Percentiles rank a stretch among this genome's conserved stretches.
These are phyloP conservation scores for Peronosclerospora sorghi DNA, from an alignment of 352 stramenopile genomes.

Conservation along the genomic window DNA sequence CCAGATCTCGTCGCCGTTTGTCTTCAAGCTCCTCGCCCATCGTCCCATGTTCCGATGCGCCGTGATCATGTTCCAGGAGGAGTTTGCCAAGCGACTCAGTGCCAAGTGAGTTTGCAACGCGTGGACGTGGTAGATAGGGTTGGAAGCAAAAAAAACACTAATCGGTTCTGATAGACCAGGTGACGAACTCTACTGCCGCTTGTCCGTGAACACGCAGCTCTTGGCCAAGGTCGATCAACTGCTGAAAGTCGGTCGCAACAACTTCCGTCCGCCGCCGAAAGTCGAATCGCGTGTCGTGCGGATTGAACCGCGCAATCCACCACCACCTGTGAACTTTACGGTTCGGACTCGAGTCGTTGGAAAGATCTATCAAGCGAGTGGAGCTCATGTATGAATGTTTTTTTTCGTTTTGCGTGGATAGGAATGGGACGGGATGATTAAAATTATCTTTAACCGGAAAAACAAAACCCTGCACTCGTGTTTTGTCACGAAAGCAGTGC, in stretches of 20 bases:
- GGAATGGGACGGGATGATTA: conserved; percentile 99
- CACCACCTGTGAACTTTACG: conserved; percentile 98
- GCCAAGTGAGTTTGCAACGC: conserved; percentile 58
- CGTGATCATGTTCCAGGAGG: conserved; percentile 99
- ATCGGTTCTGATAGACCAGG: conserved; percentile 67
- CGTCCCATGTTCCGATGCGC: conserved; percentile 97
- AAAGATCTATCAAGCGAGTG: neutral
- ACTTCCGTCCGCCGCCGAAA: conserved; percentile 97
- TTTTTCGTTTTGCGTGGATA: conserved; percentile 5
- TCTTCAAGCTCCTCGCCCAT: conserved; percentile 98
- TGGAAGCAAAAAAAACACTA: too few relatives aligned
- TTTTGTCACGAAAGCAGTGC: conserved; percentile 94
- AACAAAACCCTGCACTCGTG: conserved; percentile 97
- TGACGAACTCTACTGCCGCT: conserved; percentile 95
- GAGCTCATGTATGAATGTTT: conserved; percentile 4
- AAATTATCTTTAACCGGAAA: conserved; percentile 99
- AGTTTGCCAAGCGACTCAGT: conserved; percentile 98
- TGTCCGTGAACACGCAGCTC: conserved; percentile 98
- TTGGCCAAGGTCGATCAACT: conserved; percentile 97
- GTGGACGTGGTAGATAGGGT: too few relatives aligned
- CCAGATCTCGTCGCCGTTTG: conserved; percentile 97
- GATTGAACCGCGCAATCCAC: conserved; percentile 96
- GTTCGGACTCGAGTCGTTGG: conserved; percentile 10
- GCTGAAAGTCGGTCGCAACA: conserved; percentile 97
- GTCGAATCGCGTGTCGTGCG: conserved; percentile 94